A percentile compares a stretch with the other conserved stretches of the same genome.
Conservation (phyloP, 2,329 filamentous ascomycete species). For the Cordyceps tenuipes region DNA sequence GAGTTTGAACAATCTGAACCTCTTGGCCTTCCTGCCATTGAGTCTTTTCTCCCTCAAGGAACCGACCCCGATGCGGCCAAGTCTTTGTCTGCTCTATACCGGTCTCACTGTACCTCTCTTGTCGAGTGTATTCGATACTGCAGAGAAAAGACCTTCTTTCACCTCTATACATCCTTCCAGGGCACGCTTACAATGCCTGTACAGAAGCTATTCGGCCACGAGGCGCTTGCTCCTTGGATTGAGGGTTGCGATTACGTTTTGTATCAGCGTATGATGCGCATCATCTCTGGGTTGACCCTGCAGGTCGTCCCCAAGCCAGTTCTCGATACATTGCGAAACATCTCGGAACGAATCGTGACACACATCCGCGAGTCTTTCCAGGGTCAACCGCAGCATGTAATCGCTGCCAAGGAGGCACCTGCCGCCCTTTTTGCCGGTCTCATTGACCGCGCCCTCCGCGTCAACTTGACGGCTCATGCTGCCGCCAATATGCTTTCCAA, state of each 20-base stretch:
- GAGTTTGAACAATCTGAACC: conserved; percentile 52
- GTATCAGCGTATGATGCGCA: conserved; percentile 94
- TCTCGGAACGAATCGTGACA: conserved; percentile 69
- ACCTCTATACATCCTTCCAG: conserved; percentile 89
- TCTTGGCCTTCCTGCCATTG: conserved; percentile 77
- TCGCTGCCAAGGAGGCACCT: conserved; percentile 78
- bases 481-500: conserved; percentile 88
- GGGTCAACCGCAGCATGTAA: conserved; percentile 74
- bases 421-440: conserved; percentile 83
- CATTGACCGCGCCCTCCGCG: conserved; percentile 76
- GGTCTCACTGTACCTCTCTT: conserved; percentile 89
- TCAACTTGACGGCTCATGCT: conserved; percentile 89
- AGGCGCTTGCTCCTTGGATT: conserved; percentile 81
- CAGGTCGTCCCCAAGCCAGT: conserved; percentile 87
- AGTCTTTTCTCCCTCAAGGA: conserved; percentile 67
- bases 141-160: conserved; percentile 94
- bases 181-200: conserved; percentile 95
- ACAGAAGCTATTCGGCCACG: conserved; percentile 80
- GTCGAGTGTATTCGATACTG: conserved; percentile 94
- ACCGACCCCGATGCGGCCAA: conserved; percentile 84
- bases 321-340: conserved; percentile 76
- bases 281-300: conserved; percentile 78
- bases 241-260: conserved; percentile 91
- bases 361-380: conserved; percentile 83
- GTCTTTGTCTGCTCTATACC: conserved; percentile 78